Conservation (phyloP, 805 yeast genomes). For the Teunomyces aglyptinius region DNA sequence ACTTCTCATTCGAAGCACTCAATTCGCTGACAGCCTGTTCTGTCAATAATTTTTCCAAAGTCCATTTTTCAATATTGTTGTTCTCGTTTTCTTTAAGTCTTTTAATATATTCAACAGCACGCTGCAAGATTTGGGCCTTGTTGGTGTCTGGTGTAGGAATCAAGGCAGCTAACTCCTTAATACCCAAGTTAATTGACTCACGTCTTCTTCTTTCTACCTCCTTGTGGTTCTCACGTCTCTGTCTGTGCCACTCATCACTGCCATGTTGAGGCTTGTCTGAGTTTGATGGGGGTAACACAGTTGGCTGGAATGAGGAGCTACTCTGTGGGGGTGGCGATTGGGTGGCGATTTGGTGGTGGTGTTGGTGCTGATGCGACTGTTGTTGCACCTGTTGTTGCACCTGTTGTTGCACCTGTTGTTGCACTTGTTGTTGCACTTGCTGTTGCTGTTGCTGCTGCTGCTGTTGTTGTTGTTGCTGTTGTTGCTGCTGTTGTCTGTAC, state of each 20-base stretch:
- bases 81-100: slow-evolving; percentile 87
- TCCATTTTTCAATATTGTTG: slow-evolving; percentile 90
- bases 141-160: slow-evolving; percentile 84
- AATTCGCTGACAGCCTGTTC: slow-evolving; percentile 90
- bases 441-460: slow-evolving; percentile 1
- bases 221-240: slow-evolving; percentile 87
- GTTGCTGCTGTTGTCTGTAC: slow-evolving; percentile 13
- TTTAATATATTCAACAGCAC: slow-evolving; percentile 88
- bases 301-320: slow-evolving; percentile 28
- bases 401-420: slow-evolving; percentile 19
- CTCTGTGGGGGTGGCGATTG: slow-evolving; percentile 2
- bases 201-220: slow-evolving; percentile 94
- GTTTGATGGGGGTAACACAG: slow-evolving; percentile 26
- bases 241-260: slow-evolving; percentile 79
- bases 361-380: slow-evolving; percentile 4
- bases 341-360: slow-evolving; percentile 14
- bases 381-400: slow-evolving; percentile 7
- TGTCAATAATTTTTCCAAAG: slow-evolving; percentile 84
- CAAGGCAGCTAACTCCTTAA: slow-evolving; percentile 70
- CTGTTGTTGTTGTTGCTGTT: background rate
- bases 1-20: slow-evolving; percentile 79
- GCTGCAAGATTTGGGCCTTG: slow-evolving; percentile 83
- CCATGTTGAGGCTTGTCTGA: slow-evolving; percentile 61
- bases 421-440: slow-evolving; percentile 20
- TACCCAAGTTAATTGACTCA: slow-evolving; percentile 85